Base-by-base conservation (phyloP, 345 rosid species). In the Litchi chinensis region DNA sequence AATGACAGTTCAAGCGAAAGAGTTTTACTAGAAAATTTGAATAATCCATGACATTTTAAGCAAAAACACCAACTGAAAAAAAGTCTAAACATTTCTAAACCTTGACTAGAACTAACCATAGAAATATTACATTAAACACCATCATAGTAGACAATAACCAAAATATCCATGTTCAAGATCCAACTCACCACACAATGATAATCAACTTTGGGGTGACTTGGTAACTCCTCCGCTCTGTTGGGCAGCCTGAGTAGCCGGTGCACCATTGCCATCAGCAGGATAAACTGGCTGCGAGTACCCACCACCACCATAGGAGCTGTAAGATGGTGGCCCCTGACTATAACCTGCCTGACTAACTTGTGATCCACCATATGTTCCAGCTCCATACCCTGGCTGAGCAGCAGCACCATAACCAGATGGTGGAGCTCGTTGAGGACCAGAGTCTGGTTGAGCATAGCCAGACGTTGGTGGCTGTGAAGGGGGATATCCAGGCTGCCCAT, bases 401-500 rank as follows among this genome's bases (percentile, higher is more conserved):
- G 82, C 79, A 1, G 82, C 82, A 52, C 84, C 88, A 73, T 80
- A 89, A 41, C 86, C 83, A 3, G 85, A 56, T 46, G 89, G 66
- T n/a, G 88, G 87, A 4, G 82, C 82, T 19, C 85, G 90, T 39
- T 85, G 90, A 16, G 89, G 1, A 66, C 85, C 87, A 10, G 91
- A 78, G 65, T 87, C 93, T 15, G 86, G 79, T 76, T 88, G 91
- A 59, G 78, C 71, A 62, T 86, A 89, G 43, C 88, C 85, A 66
- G 92, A 83, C 0, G 90, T 69, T 1, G 90, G 87, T 66, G 94
- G 92, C 83, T 89, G 93, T n/a, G 93, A 82, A 46, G 76, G 89
- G 70, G 86, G 67, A 81, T 93, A 94, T 48, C 92, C 95, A 64
- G 87, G 79, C 79, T 92, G 93, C 67, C 93, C 88, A 84, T 96